Evolutionary conservation across 352 stramenopile genomes (phyloP).

Genomic region (Phytophthora tubulina): DNA sequence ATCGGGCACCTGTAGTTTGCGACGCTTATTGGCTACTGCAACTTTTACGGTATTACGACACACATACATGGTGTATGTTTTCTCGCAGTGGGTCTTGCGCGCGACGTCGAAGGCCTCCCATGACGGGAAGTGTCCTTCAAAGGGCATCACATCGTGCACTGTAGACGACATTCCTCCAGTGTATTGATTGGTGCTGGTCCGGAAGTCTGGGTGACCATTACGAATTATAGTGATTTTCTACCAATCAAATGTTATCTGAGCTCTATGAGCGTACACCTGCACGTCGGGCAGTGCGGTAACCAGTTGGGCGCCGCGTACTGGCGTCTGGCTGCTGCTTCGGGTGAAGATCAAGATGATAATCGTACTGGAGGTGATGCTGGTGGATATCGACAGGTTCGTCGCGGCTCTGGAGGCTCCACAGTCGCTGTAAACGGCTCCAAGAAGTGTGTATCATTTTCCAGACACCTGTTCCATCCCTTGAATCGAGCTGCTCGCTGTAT

Average conservation of each 20-base stretch:
- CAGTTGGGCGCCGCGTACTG: slow-evolving; percentile 82
- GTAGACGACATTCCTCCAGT: background rate
- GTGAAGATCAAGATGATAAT: slow-evolving; percentile 1
- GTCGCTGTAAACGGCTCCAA: slow-evolving; percentile 9
- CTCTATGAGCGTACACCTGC: slow-evolving; percentile 68
- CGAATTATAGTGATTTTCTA: background rate
- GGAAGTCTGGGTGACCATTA: background rate
- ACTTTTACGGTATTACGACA: slow-evolving; percentile 84
- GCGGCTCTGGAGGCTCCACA: background rate
- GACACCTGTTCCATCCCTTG: slow-evolving; percentile 61
- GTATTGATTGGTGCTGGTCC: slow-evolving; percentile 19
- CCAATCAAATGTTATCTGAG: slow-evolving; percentile 17
- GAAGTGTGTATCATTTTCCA: slow-evolving; percentile 31
- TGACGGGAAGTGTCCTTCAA: slow-evolving; percentile 76
- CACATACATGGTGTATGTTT: slow-evolving; percentile 85
- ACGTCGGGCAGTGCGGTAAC: slow-evolving; percentile 84
- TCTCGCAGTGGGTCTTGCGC: slow-evolving; percentile 73
- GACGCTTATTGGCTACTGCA: slow-evolving; percentile 74
- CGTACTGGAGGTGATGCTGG: background rate
- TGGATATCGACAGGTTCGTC: slow-evolving; percentile 9
- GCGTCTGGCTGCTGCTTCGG: slow-evolving; percentile 43
- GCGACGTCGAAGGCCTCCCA: slow-evolving; percentile 81
- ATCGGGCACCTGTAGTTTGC: slow-evolving; percentile 72
- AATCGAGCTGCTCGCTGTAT: slow-evolving; percentile 67
- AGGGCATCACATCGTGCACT: slow-evolving; percentile 71